A percentile compares a stretch with the other conserved stretches of the same genome.
phyloP scores from a whole-genome alignment of 225 moss, liverwort and hornwort genomes.

The Polytrichum commune region DNA sequence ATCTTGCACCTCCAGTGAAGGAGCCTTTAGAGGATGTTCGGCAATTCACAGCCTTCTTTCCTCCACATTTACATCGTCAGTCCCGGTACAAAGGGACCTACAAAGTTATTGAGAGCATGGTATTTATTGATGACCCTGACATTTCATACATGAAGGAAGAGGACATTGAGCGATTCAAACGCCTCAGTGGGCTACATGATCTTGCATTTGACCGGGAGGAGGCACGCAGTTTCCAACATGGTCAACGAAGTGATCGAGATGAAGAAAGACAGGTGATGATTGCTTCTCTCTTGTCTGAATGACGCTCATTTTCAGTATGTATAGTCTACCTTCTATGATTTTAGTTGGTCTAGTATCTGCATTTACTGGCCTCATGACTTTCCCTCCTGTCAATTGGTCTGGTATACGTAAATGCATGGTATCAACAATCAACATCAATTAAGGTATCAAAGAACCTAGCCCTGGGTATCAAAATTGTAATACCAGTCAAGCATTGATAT shows the following conservation, averaged over 20 bases:
- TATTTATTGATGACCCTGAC: conserved; percentile 89
- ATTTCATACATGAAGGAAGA: conserved; percentile 63
- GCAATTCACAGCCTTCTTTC: conserved; percentile 88
- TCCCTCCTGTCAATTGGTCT: too few relatives aligned
- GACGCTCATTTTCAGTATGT: too few relatives aligned
- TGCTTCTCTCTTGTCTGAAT: neutral
- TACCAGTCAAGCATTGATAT: too few relatives aligned
- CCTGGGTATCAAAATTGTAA: too few relatives aligned
- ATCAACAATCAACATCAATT: too few relatives aligned
- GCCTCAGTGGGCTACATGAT: conserved; percentile 75
- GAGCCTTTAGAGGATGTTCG: conserved; percentile 86
- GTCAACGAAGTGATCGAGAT: conserved; percentile 91
- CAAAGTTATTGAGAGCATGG: conserved; percentile 95
- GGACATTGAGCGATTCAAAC: conserved; percentile 86
- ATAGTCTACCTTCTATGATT: too few relatives aligned
- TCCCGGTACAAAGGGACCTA: conserved; percentile 96
- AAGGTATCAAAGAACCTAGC: too few relatives aligned
- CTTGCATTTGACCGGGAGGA: conserved; percentile 79
- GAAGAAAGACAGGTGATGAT: conserved; percentile 76
- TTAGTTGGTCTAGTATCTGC: too few relatives aligned
- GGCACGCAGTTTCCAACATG: conserved; percentile 82
- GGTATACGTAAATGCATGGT: too few relatives aligned
- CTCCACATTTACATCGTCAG: conserved; percentile 84
- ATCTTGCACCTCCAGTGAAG: conserved; percentile 92
- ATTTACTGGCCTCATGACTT: too few relatives aligned